Evolutionary conservation across 2,329 filamentous ascomycete species (phyloP).

Genomic region (Scortechinia acanthostroma): DNA sequence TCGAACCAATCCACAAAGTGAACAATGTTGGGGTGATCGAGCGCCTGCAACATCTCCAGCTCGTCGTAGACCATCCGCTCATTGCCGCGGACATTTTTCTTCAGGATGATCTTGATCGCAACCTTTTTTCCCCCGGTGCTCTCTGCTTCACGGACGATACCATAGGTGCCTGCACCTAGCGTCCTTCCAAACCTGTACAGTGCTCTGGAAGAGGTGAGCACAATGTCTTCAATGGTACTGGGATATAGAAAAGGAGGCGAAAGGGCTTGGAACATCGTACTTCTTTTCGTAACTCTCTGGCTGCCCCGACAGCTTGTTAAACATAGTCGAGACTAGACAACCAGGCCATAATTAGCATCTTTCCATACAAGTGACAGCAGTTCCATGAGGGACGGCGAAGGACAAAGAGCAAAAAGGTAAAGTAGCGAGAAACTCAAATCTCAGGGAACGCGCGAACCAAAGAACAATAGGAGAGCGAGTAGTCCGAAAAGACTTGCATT

Average conservation of each 20-base stretch:
- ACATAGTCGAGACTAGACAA: conserved; percentile 50
- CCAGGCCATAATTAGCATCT: background rate
- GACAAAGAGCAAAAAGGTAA: background rate
- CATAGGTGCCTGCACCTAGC: conserved; percentile 93
- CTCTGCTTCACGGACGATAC: conserved; percentile 92
- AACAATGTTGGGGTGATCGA: conserved; percentile 93
- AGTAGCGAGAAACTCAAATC: background rate
- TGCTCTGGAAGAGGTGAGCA: too few species aligned
- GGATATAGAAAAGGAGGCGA: background rate
- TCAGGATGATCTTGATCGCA: conserved; percentile 96
- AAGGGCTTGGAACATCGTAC: conserved; percentile 35
- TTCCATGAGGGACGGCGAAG: too few species aligned
- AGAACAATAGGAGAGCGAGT: background rate
- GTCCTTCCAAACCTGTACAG: conserved; percentile 90
- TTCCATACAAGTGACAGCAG: too few species aligned
- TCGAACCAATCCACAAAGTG: conserved; percentile 98
- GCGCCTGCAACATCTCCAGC: conserved; percentile 81
- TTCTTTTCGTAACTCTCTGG: conserved; percentile 99
- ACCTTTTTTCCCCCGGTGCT: conserved; percentile 70
- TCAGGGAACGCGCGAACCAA: background rate
- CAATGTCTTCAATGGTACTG: conserved; percentile 7
- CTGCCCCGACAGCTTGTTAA: conserved; percentile 73
- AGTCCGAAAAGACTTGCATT: background rate
- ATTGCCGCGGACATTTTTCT: conserved; percentile 98
- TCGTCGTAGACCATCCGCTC: conserved; percentile 99